A percentile compares a stretch with the other conserved stretches of the same genome.
Conservation (phyloP, 495 filamentous ascomycete species). For the Neurospora sp. region DNA sequence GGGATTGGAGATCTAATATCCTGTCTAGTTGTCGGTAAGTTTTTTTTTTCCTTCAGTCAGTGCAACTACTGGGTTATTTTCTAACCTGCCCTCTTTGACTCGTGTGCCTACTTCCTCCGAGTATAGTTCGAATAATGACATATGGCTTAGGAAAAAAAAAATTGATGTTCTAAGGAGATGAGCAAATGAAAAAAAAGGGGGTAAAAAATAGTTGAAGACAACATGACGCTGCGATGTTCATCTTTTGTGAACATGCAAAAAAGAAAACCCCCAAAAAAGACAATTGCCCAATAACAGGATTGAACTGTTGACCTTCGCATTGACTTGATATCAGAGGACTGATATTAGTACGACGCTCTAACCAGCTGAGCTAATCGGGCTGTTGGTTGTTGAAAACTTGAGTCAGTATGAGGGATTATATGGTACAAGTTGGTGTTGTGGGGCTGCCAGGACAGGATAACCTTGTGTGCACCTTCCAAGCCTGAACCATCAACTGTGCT, state of each 20-base stretch:
- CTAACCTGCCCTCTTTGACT: background rate
- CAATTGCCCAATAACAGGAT: background rate
- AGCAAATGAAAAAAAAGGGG: background rate
- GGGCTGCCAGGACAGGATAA: background rate
- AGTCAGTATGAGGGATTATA: background rate
- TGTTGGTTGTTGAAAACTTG: background rate
- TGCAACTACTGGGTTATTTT: background rate
- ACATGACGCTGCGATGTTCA: background rate
- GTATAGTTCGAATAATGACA: background rate
- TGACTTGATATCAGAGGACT: background rate
- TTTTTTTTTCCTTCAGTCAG: background rate
- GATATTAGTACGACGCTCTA: background rate
- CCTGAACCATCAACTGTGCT: background rate
- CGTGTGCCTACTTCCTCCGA: background rate
- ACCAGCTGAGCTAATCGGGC: background rate
- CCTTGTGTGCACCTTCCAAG: background rate
- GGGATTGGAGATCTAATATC: background rate
- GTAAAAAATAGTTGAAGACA: background rate
- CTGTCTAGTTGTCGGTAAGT: background rate
- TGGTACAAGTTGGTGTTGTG: background rate
- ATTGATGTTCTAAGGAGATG: background rate
- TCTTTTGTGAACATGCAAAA: background rate
- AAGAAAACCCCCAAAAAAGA: background rate
- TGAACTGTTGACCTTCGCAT: background rate
- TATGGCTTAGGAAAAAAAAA: background rate